Evolutionary conservation across 2,329 filamentous ascomycete species (phyloP), one percentile per base, ranked within the genome.

Genomic region (Pseudohalonectria lignicola): DNA sequence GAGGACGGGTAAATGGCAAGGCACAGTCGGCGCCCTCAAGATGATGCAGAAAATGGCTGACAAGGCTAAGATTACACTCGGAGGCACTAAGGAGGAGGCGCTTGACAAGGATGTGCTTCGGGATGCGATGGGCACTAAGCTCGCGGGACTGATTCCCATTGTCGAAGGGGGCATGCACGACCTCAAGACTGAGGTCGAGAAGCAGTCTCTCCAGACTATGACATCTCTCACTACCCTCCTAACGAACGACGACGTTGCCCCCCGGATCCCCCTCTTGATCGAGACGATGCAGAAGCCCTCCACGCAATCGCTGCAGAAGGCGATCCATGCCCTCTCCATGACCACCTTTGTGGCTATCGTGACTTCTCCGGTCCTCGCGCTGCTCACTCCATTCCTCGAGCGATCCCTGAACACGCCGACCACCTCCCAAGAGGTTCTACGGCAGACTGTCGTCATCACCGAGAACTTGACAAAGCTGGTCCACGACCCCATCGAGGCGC

Each of bases 391-490:
- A 33, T 82, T 96, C 49, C 77, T 98, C 20, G 92, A 96, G 65
- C 82, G 92, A 49, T 86, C 88, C 15, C 74, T 98, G 44, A 95
- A 95, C 68, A 90, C 81, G 43, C 92, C 90, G 8, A 76, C 76
- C 13, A 98, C 92, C 4, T 74, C 85, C 4, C 92, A 98, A 59
- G 92, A 98, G 64, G 88, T 96, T 17, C 71, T 95, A 40, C 82
- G 92, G 44, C 90, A 95, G 64, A 94, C 92, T 3, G 87, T 94
- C 21, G 87, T 98, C 39, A 93, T 98, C 37, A 84, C 92, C 16
- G 92, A 98, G 66, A 98, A 98, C 65, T 69, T 98, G 66, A 98
- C 92, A 43, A 96, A 94, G 68, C 78, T 98, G 23, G 92, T 98
- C 20, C 92, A 98, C 61, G 88, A 81, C 57, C 92, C 92, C 12